A percentile compares a stretch with the other conserved stretches of the same genome.
These are phyloP conservation scores for Metschnikowia henanensis DNA, from an alignment of 805 yeast species.

Conservation along the genomic window DNA sequence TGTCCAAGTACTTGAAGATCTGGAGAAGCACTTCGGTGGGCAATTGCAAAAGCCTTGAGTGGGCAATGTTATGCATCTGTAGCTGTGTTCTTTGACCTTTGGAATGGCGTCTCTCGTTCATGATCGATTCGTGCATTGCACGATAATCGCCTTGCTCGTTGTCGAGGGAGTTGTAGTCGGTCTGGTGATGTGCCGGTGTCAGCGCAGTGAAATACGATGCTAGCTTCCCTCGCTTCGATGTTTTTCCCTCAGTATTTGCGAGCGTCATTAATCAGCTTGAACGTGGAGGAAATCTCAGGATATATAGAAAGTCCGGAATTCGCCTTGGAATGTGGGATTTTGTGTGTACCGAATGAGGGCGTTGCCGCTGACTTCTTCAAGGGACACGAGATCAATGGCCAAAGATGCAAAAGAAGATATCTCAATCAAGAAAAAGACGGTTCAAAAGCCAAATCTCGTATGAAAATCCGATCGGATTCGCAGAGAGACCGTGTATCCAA, in stretches of 20 bases:
- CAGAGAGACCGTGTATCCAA: too few relatives aligned
- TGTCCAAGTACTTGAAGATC: slow-evolving; percentile 60
- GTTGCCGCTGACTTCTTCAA: too few relatives aligned
- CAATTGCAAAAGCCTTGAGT: slow-evolving; percentile 44
- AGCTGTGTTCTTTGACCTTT: slow-evolving; percentile 22
- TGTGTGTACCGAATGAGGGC: background rate
- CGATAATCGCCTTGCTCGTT: slow-evolving; percentile 33
- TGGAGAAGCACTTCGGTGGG: slow-evolving; percentile 65
- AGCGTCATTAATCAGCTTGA: slow-evolving; percentile 7
- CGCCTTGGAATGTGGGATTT: too few relatives aligned
- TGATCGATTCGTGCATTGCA: slow-evolving; percentile 36
- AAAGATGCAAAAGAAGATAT: too few relatives aligned
- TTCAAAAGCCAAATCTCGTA: too few relatives aligned
- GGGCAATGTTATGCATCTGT: slow-evolving; percentile 23
- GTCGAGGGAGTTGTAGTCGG: slow-evolving; percentile 25
- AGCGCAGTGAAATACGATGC: slow-evolving; percentile 16
- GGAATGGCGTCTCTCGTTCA: slow-evolving; percentile 27
- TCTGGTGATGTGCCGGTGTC: slow-evolving; percentile 10
- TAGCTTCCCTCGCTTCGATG: slow-evolving; percentile 15
- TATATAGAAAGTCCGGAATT: too few relatives aligned
- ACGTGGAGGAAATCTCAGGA: too few relatives aligned
- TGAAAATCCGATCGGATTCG: too few relatives aligned
- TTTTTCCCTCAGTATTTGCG: slow-evolving; percentile 9
- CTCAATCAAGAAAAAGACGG: too few relatives aligned
- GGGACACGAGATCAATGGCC: too few relatives aligned